Base-by-base conservation (phyloP, 1,139 yeast genomes). In the Kodamaea sp. region DNA sequence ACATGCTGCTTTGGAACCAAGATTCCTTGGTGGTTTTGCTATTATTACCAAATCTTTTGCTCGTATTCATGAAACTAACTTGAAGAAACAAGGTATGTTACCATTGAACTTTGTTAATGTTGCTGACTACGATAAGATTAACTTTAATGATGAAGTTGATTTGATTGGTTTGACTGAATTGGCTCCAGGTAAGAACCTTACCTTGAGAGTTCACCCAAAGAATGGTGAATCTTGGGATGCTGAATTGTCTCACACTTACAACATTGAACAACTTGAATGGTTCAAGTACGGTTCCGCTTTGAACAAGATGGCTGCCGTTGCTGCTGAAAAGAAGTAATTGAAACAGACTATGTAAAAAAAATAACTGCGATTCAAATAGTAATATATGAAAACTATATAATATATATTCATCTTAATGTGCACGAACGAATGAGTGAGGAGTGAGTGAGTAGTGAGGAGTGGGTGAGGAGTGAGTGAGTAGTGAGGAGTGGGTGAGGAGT, bases 1-100 rank as follows among this genome's bases (percentile, higher is more conserved):
- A 76, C 98, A 92, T 70, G 98, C 98, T 64, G 98, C 98, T 57
- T 83, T 92, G 65, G 96, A 90, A 79, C 98, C 98, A 75, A 86
- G 98, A 79, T 92, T 74, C 92, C 81, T 92, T 64, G 98, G 98
- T 76, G 98, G 95, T 63, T 87, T 84, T 64, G 96, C 97, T 55
- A 89, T 92, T 69, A 84, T 92, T 61, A 86, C 96, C 66, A 90
- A 88, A 75, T 92, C 98, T 35, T 92, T 92, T 67, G 98, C 98
- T 52, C 89, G 98, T 79, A 92, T 92, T 63, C 77, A 71, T 63
- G 77, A 71, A 62, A 58, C 63, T 45, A 58, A 58, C 62, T 58
- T 58, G 63, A 58, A 58, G 62, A 58, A 58, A 55, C 63, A 58
- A 48, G 77, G 77, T 67, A 66, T 71, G 67, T 79, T 92, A 69